phyloP scores from a whole-genome alignment of 441 rosid genomes.

The Populus hybrid region DNA sequence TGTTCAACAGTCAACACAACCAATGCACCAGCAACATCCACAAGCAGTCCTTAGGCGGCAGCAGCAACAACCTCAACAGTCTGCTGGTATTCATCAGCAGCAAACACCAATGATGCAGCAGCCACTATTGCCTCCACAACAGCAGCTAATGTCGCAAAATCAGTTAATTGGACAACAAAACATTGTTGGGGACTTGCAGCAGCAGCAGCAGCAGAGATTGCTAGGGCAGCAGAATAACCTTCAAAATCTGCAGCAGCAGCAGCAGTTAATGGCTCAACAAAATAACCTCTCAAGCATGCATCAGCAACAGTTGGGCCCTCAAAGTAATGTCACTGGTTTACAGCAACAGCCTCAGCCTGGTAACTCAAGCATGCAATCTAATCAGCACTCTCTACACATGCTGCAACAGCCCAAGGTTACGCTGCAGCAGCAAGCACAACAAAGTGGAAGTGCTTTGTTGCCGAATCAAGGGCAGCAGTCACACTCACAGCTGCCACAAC shows the following conservation, averaged over 20 bases:
- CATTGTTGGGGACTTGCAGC: constrained; percentile 60
- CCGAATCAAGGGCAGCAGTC: too few relatives aligned
- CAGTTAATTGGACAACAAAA: constrained; percentile 68
- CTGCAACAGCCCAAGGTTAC: too few relatives aligned
- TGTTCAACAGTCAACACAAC: too few relatives aligned
- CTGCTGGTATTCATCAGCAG: constrained; percentile 66
- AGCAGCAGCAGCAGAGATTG: constrained; percentile 62
- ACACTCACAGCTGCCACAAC: too few relatives aligned
- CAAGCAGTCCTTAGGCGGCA: not conserved
- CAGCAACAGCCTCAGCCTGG: constrained; percentile 79
- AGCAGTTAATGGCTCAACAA: constrained; percentile 54
- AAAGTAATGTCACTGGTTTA: constrained; percentile 66
- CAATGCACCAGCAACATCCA: too few relatives aligned
- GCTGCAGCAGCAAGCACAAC: too few relatives aligned
- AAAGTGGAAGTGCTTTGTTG: too few relatives aligned
- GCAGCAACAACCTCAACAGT: constrained; percentile 64
- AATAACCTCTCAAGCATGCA: constrained; percentile 50
- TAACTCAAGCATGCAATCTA: constrained; percentile 56
- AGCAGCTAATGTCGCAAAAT: constrained; percentile 63
- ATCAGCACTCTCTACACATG: too few relatives aligned
- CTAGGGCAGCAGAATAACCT: constrained; percentile 67
- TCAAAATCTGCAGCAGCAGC: constrained; percentile 21
- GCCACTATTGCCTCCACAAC: constrained; percentile 37
- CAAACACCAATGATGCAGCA: constrained; percentile 61
- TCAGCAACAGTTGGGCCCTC: constrained; percentile 67